Percentiles rank a stretch among this genome's conserved stretches.
Conservation (phyloP, 371 early-diverging fungal genomes). For the Smittium culicis region DNA sequence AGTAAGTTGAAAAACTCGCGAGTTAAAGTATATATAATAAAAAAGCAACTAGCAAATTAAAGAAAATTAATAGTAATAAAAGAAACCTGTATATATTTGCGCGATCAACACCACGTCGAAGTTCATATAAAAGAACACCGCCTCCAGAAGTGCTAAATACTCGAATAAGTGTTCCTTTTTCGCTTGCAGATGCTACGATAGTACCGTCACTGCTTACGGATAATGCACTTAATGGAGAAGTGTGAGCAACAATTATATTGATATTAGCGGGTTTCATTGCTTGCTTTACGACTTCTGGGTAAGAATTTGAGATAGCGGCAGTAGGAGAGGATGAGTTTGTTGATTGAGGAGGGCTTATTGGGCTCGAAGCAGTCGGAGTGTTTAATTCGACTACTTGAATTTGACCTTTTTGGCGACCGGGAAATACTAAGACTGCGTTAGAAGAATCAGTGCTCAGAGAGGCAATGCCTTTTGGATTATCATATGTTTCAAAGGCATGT, state of each 20-base stretch:
- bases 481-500: slow-evolving; percentile 69
- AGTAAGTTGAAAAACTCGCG: slow-evolving; percentile 8
- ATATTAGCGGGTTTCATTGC: slow-evolving; percentile 35
- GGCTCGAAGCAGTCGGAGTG: slow-evolving; percentile 17
- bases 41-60: background rate
- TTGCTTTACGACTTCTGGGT: background rate
- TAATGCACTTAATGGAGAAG: slow-evolving; percentile 53
- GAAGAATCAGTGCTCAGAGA: slow-evolving; percentile 27
- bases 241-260: slow-evolving; percentile 75
- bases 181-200: slow-evolving; percentile 66
- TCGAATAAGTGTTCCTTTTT: slow-evolving; percentile 81
- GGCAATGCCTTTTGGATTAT: slow-evolving; percentile 57
- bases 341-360: background rate
- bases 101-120: slow-evolving; percentile 76
- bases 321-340: slow-evolving; percentile 11
- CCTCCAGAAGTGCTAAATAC: slow-evolving; percentile 70
- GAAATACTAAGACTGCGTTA: slow-evolving; percentile 49
- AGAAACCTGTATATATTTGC: slow-evolving; percentile 59
- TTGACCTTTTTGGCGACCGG: slow-evolving; percentile 67
- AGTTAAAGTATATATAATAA: background rate
- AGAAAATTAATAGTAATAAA: background rate
- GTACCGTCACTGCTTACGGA: slow-evolving; percentile 63
- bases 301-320: background rate
- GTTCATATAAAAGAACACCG: slow-evolving; percentile 55
- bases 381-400: slow-evolving; percentile 73